A percentile compares a stretch with the other conserved stretches of the same genome.
These are phyloP conservation scores for Pseudocercospora fuligena DNA, from an alignment of 2,329 filamentous ascomycete species.

Conservation along the genomic window DNA sequence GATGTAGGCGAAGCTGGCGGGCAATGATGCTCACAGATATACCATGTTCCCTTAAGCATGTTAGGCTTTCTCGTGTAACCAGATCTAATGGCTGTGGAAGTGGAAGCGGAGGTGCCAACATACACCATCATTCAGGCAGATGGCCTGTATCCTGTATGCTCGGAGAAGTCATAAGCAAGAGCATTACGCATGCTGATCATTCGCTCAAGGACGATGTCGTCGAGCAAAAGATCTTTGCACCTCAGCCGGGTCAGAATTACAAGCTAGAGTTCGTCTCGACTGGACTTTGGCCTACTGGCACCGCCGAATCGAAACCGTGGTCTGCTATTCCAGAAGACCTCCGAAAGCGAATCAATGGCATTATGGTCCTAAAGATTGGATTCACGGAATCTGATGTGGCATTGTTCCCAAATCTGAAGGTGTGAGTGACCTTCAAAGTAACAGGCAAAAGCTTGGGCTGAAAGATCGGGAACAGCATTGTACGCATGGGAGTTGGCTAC, in stretches of 20 bases:
- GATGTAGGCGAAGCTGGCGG: conserved; percentile 7
- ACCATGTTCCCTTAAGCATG: neutral
- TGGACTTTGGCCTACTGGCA: conserved; percentile 32
- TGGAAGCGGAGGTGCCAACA: conserved; percentile 26
- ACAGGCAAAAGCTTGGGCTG: neutral
- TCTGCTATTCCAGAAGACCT: conserved; percentile 36
- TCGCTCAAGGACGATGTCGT: conserved; percentile 29
- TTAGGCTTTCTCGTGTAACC: neutral
- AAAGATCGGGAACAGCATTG: conserved; percentile 29
- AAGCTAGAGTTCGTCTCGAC: conserved; percentile 35
- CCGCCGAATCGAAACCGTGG: conserved; percentile 35
- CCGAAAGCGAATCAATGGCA: conserved; percentile 35
- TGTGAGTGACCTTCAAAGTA: conserved; percentile 29
- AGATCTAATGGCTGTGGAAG: conserved; percentile 7
- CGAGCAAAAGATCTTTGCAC: conserved; percentile 38
- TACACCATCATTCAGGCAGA: conserved; percentile 40
- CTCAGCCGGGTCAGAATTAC: conserved; percentile 30
- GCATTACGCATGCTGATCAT: conserved; percentile 6
- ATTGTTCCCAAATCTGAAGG: conserved; percentile 40
- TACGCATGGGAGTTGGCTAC: conserved; percentile 42
- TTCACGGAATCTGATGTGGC: conserved; percentile 35
- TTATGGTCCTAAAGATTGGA: conserved; percentile 38
- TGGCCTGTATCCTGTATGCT: conserved; percentile 34
- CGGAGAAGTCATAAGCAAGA: neutral
- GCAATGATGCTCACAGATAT: neutral